phyloP scores from a whole-genome alignment of 2,329 filamentous ascomycete species.

The Pyrenochaeta sp. region DNA sequence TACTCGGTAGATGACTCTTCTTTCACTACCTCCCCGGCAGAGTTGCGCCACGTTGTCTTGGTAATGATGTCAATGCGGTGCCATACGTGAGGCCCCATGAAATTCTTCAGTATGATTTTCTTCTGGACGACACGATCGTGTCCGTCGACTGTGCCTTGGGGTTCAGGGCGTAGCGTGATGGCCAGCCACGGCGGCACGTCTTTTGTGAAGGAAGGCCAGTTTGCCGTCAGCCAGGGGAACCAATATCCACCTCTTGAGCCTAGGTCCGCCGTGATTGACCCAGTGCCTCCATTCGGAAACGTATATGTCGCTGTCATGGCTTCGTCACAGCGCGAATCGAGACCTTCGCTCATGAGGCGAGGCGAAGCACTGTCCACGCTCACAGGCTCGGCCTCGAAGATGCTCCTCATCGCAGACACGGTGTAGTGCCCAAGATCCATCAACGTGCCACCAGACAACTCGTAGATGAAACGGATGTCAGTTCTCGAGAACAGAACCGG shows the following conservation, averaged over 20 bases:
- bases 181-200: conserved; percentile 13
- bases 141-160: conserved; percentile 12
- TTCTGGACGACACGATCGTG: conserved; percentile 15
- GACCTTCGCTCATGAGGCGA: conserved; percentile 10
- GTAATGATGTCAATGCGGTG: conserved; percentile 30
- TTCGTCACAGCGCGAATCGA: conserved; percentile 27
- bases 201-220: conserved; percentile 21
- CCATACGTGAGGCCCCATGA: conserved; percentile 29
- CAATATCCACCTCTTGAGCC: conserved; percentile 22
- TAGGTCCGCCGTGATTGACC: conserved; percentile 21
- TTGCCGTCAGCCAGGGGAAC: conserved; percentile 27
- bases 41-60: conserved; percentile 3
- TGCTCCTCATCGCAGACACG: conserved; percentile 36
- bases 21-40: conserved; percentile 13
- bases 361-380: conserved; percentile 22
- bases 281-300: conserved; percentile 29
- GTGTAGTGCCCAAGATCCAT: conserved; percentile 52
- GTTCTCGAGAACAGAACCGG: conserved; percentile 31
- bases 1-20: conserved; percentile 12
- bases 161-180: conserved; percentile 16
- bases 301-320: conserved; percentile 28
- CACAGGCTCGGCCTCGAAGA: conserved; percentile 37
- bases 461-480: conserved; percentile 52
- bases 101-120: conserved; percentile 19
- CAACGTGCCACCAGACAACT: conserved; percentile 47